These are phyloP conservation scores for Boletus reticulatus DNA, from an alignment of 768 basidiomycete species.

Conservation along the genomic window DNA sequence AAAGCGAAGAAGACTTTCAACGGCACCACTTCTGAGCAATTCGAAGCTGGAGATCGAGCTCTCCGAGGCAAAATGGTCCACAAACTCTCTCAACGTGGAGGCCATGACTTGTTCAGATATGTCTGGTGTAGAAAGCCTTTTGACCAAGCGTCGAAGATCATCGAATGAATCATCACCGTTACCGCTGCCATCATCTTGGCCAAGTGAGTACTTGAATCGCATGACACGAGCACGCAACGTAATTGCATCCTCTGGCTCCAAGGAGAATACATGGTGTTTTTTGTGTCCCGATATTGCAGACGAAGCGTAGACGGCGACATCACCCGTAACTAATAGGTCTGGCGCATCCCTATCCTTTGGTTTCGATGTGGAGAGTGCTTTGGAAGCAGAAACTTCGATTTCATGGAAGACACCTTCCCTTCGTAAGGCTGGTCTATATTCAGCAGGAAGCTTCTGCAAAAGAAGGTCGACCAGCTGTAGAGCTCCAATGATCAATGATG, in stretches of 20 bases:
- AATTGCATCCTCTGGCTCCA: constrained; percentile 88
- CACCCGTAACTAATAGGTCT: constrained; percentile 36
- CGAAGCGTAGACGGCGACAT: constrained; percentile 37
- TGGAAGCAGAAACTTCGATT: constrained; percentile 72
- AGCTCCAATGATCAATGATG: constrained; percentile 80
- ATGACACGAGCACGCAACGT: constrained; percentile 90
- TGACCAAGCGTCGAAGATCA: constrained; percentile 62
- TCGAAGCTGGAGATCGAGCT: constrained; percentile 94
- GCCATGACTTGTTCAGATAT: constrained; percentile 62
- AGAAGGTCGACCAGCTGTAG: constrained; percentile 93
- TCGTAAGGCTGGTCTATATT: constrained; percentile 87
- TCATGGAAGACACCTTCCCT: constrained; percentile 97
- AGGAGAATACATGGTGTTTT: constrained; percentile 62
- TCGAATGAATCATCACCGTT: constrained; percentile 64
- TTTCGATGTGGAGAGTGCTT: constrained; percentile 54
- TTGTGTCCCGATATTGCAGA: constrained; percentile 61
- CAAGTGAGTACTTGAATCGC: constrained; percentile 72
- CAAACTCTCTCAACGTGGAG: constrained; percentile 69
- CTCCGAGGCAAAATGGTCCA: constrained; percentile 72
- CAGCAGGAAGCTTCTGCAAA: constrained; percentile 74
- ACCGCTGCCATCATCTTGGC: constrained; percentile 49
- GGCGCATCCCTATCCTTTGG: constrained; percentile 43
- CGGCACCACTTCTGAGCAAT: constrained; percentile 88
- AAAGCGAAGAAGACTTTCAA: constrained; percentile 82
- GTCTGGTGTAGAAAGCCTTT: constrained; percentile 52